Base-by-base conservation (phyloP, 345 rosid genomes). In the Zanthoxylum bungeanum region DNA sequence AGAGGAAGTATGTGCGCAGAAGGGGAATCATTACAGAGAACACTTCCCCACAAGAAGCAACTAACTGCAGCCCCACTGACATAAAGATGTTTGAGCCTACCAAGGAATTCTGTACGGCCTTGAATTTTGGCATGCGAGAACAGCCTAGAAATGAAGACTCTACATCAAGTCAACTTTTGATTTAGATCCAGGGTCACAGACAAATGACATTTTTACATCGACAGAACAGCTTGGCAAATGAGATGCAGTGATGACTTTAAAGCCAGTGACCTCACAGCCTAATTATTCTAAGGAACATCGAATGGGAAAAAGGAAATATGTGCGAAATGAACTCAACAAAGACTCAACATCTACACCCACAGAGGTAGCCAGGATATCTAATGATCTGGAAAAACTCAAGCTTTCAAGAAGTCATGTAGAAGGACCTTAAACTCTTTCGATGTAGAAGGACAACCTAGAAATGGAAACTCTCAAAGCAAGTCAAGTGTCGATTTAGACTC, bases 281-380 rank as follows among this genome's bases (percentile, higher is more conserved):
- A 73, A 56, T 28, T 66, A 52, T 28, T 73, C 82, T 65, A 73
- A 79, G 56, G 85, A 76, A 50, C 82, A 28, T 69, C 75, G 79
- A 39, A 85, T 66, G 7, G 91, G 80, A 28, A 87, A 72, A 80
- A 85, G 89, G 79, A 91, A 89, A 46, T 81, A 82, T 47, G 85
- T 84, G 30, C 68, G 77, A 67, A 82, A 67, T 28, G 72, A 39
- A 11, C 74, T 75, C 24, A 33, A 42, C 12, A 76, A 83, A 50
- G 70, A 60, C 55, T 28, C 77, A 49, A 70, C 76, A 53, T 44
- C 70, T 17, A 72, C 72, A 4, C 75, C 85, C 4, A 64, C 36
- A 50, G 83, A 79, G 75, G 66, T 73, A 72, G 63, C 56, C 60
- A 61, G 79, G 51, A 80, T 73, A 70, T 16, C 85, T 56, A 60